Evolutionary conservation across 225 moss, liverwort and hornwort genomes (phyloP).

Genomic region (Pseudoscleropodium purum): DNA sequence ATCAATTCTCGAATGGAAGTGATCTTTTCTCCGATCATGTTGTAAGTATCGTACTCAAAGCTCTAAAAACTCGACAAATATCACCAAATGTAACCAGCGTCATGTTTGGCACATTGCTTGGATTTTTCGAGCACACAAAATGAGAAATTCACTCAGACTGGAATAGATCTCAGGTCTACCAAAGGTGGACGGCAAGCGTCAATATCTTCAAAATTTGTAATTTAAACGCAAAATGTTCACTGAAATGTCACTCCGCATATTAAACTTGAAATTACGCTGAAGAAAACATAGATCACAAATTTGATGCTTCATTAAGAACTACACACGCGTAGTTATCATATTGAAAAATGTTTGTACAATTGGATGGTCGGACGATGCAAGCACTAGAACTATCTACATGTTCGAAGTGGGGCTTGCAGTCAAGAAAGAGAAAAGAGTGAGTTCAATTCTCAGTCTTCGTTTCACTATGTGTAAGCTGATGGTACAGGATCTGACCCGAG

Average conservation of each 20-base stretch:
- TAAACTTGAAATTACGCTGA: not conserved
- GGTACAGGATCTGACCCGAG: constrained; percentile 25
- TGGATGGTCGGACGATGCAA: not conserved
- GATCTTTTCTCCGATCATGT: not conserved
- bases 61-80: not conserved
- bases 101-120: not conserved
- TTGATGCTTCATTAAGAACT: not conserved
- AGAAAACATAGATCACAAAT: not conserved
- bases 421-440: not conserved
- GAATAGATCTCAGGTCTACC: too few species aligned
- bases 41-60: not conserved
- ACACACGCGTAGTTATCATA: not conserved
- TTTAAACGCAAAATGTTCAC: too few species aligned
- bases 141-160: too few species aligned
- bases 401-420: not conserved
- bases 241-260: not conserved
- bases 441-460: not conserved
- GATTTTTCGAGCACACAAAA: not conserved
- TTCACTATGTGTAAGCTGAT: not conserved
- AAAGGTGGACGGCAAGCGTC: too few species aligned
- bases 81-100: not conserved
- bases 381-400: not conserved
- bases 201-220: not conserved
- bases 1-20: not conserved
- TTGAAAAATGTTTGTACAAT: not conserved